Percentiles rank a stretch among this genome's conserved stretches.
phyloP scores from a whole-genome alignment of 106 monocot genomes.

The Dioscorea dumetorum region DNA sequence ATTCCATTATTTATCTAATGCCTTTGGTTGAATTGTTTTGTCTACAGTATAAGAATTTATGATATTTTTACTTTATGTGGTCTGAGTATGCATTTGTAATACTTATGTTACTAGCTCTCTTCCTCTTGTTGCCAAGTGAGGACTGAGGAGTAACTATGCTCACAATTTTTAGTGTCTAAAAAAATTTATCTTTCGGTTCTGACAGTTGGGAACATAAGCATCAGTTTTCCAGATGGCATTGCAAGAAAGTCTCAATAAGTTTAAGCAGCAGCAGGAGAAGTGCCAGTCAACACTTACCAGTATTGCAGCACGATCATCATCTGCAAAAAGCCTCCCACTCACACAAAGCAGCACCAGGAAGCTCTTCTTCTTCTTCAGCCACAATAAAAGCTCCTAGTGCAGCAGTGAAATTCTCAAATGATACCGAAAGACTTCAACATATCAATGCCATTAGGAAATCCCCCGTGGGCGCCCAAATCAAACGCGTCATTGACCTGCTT shows the following conservation, averaged over 20 bases:
- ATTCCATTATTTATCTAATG: no score
- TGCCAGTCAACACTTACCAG: constrained; percentile 79
- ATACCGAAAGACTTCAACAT: constrained; percentile 89
- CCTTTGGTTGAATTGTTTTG: no score
- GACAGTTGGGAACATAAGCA: no score
- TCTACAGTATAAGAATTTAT: no score
- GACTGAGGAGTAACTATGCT: no score
- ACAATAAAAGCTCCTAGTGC: constrained; percentile 6
- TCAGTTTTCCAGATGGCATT: constrained; percentile 41
- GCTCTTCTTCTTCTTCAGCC: not conserved
- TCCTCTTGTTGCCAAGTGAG: no score
- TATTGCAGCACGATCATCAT: constrained; percentile 22
- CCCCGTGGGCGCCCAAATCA: constrained; percentile 85
- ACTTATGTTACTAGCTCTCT: no score
- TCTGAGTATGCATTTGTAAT: no score
- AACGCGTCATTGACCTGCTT: constrained; percentile 72
- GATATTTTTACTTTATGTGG: no score
- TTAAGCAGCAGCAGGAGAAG: constrained; percentile 87
- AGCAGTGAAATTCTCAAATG: constrained; percentile 79
- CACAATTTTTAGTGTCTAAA: no score
- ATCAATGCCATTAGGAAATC: constrained; percentile 82
- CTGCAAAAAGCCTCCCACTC: not conserved
- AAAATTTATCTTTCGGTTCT: no score
- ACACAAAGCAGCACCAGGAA: constrained; percentile 22
- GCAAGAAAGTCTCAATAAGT: constrained; percentile 76